Evolutionary conservation across 805 yeast genomes (phyloP).

Genomic region (Candida endomychidarum): DNA sequence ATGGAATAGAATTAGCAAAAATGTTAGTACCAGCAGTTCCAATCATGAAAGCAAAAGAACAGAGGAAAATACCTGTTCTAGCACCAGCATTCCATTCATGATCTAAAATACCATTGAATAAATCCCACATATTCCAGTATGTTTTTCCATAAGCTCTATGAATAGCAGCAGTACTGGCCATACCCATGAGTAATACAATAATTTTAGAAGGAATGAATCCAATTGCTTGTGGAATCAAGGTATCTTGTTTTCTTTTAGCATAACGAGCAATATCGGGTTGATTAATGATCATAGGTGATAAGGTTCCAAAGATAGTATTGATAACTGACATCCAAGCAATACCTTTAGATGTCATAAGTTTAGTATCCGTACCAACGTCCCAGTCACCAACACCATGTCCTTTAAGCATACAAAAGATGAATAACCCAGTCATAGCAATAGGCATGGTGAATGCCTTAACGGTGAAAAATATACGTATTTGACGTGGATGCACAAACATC

Average conservation of each 20-base stretch:
- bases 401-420: conserved; percentile 13
- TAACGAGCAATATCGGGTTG: conserved; percentile 17
- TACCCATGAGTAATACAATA: conserved; percentile 14
- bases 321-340: conserved; percentile 15
- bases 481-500: conserved; percentile 17
- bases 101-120: conserved; percentile 23
- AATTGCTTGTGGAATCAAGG: conserved; percentile 14
- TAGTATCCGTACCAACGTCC: conserved; percentile 10
- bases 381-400: conserved; percentile 16
- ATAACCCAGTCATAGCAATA: conserved; percentile 14
- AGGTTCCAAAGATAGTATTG: conserved; percentile 15
- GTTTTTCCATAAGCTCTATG: conserved; percentile 18
- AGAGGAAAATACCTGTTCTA: conserved; percentile 22
- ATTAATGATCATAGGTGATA: conserved; percentile 18
- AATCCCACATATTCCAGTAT: conserved; percentile 30
- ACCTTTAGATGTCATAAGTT: conserved; percentile 8
- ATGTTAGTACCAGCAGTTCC: conserved; percentile 30
- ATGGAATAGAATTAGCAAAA: conserved; percentile 24
- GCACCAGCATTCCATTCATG: conserved; percentile 26
- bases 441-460: conserved; percentile 14
- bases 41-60: conserved; percentile 14
- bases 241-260: conserved; percentile 15
- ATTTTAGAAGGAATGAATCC: conserved; percentile 17
- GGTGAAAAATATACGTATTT: conserved; percentile 14
- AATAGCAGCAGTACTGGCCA: conserved; percentile 13